Conservation (phyloP, 169 alveolate species). For the Blepharisma undulans region DNA sequence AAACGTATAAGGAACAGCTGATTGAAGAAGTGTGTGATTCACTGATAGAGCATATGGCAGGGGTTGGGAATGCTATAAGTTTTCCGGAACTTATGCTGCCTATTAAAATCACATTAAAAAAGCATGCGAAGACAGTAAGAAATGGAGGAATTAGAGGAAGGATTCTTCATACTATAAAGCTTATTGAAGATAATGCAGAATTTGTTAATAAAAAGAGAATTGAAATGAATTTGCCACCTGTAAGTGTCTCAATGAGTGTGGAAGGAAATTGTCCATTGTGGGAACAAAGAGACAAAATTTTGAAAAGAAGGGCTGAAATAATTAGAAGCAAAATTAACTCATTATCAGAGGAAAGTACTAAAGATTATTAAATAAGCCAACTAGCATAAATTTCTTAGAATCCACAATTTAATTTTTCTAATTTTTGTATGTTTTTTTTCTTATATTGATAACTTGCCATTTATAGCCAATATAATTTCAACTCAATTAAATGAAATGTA, state of each 20-base stretch:
- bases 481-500: not conserved
- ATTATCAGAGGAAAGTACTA: not conserved
- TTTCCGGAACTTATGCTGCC: constrained; percentile 37
- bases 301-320: constrained; percentile 4
- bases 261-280: not conserved
- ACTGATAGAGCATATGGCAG: constrained; percentile 26
- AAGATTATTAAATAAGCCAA: not conserved
- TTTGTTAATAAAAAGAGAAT: not conserved
- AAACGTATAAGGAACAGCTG: not conserved
- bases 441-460: not conserved
- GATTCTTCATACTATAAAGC: not conserved
- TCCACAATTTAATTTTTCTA: too few relatives aligned
- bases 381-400: not conserved
- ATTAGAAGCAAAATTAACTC: not conserved
- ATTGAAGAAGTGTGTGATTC: constrained; percentile 7
- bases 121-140: not conserved
- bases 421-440: not conserved
- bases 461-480: not conserved
- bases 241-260: not conserved
- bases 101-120: constrained; percentile 9
- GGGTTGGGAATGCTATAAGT: not conserved
- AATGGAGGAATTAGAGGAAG: constrained; percentile 3
- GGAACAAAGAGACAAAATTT: not conserved
- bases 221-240: not conserved
- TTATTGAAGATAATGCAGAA: constrained; percentile 15